Base-by-base conservation (phyloP, 768 basidiomycete genomes). In the Leccinum subgranulosum region DNA sequence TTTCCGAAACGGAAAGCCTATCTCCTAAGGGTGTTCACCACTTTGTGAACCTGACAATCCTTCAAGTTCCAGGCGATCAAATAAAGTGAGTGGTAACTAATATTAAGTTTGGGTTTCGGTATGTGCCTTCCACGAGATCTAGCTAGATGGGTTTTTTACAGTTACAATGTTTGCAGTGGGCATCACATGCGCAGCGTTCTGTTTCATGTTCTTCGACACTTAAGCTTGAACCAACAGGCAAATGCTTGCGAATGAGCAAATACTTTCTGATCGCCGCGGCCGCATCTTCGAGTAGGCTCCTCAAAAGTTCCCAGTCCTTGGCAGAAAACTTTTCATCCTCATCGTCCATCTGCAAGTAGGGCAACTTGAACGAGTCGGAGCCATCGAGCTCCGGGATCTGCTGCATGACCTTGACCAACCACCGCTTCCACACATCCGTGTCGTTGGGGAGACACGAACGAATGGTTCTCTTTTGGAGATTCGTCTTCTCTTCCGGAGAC, bases 371-470 rank as follows among this genome's bases (percentile, higher is more conserved):
- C 10, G 21, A 9, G 2, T 51, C 17, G 3, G 10, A 0, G 7
- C n/a, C 14, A 4, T 57, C 36, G 2, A 53, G 3, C 10, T 53
- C 2, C n/a, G 57, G n/a, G 31, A 70, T 54, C 17, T 70, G 65
- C 0, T 50, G 2, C 25, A 64, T 33, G 7, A 72, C 66, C 56
- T 64, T 73, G 0, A 47, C 29, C 17, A 9, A 55, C 69, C 69
- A 73, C 25, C 33, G 48, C 31, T 6, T 31, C 66, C 69, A 72
- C n/a, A 66, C 61, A 11, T 1, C 4, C 12, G 69, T 72, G 6
- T 66, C 55, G 23, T 71, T 71, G n/a, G 58, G 21, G 3, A 69
- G 1, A 47, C 65, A 66, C 19, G 52, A 47, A 0, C 31, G 29
- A 19, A 70, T 60, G 8, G 71, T 55, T 36, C 21, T 54, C 21